Evolutionary conservation across 805 yeast genomes (phyloP).

Genomic region (Lipomyces sp.): DNA sequence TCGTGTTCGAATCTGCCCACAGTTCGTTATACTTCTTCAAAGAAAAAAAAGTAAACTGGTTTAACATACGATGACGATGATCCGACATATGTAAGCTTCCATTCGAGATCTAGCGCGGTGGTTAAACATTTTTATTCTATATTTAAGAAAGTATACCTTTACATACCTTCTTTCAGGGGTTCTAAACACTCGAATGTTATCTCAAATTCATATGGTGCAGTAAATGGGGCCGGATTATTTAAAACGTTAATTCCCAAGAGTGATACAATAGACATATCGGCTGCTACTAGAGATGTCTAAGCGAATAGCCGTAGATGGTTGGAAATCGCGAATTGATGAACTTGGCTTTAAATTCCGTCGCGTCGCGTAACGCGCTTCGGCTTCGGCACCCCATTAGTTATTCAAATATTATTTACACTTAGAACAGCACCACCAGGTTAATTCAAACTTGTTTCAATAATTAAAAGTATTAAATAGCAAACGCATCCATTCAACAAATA

Average conservation of each 20-base stretch:
- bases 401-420: no score
- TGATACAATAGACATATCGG: slow-evolving; percentile 35
- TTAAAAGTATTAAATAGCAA: background rate
- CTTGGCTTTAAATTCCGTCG: no score
- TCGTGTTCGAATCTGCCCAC: slow-evolving; percentile 73
- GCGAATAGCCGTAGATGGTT: no score
- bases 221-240: slow-evolving; percentile 92
- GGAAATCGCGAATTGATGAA: no score
- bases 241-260: slow-evolving; percentile 86
- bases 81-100: slow-evolving; percentile 97
- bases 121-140: background rate
- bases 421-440: no score
- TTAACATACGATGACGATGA: slow-evolving; percentile 72
- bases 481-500: no score
- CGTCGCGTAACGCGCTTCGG: no score
- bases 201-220: slow-evolving; percentile 93
- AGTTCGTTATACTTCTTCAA: background rate
- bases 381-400: no score
- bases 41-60: background rate
- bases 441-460: no score
- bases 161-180: slow-evolving; percentile 68
- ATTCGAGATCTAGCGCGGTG: slow-evolving; percentile 72
- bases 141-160: background rate
- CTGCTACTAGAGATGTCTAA: background rate
- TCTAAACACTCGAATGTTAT: slow-evolving; percentile 97